Evolutionary conservation across 352 stramenopile genomes (phyloP).

Genomic region (Globisporangium canariense): DNA sequence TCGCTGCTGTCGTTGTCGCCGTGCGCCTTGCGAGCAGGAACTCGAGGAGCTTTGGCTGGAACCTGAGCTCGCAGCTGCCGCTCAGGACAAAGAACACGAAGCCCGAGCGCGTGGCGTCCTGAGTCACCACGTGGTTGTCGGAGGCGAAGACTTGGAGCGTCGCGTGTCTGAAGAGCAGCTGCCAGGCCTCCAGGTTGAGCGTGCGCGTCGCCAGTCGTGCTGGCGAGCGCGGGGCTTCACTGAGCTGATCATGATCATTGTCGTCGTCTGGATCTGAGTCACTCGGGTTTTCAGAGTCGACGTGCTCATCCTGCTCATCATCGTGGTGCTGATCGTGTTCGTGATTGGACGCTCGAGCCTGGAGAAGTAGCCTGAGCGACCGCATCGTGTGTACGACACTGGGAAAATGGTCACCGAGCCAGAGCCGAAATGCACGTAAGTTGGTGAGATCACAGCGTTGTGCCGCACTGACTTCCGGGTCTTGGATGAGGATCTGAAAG

Average conservation of each 20-base stretch:
- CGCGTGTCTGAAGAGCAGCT: slow-evolving; percentile 17
- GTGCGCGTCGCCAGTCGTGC: background rate
- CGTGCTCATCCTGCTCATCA: background rate
- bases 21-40: slow-evolving; percentile 20
- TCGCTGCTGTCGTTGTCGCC: slow-evolving; percentile 7
- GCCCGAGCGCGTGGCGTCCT: slow-evolving; percentile 24
- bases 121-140: slow-evolving; percentile 21
- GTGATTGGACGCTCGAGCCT: background rate
- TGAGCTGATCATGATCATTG: background rate
- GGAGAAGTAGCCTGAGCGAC: background rate
- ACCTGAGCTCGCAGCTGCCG: slow-evolving; percentile 26
- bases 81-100: slow-evolving; percentile 32
- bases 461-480: background rate
- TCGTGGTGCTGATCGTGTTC: background rate
- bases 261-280: slow-evolving; percentile 2
- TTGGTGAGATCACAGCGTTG: background rate
- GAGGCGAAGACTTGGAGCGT: slow-evolving; percentile 19
- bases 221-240: background rate
- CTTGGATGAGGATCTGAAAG: background rate
- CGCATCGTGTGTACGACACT: background rate
- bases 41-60: slow-evolving; percentile 28
- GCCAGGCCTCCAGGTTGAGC: slow-evolving; percentile 10
- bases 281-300: background rate
- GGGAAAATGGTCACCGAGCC: background rate
- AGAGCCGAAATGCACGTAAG: background rate